These are phyloP conservation scores for Taphrina communis DNA, from an alignment of 1,139 yeast genomes.

Conservation along the genomic window DNA sequence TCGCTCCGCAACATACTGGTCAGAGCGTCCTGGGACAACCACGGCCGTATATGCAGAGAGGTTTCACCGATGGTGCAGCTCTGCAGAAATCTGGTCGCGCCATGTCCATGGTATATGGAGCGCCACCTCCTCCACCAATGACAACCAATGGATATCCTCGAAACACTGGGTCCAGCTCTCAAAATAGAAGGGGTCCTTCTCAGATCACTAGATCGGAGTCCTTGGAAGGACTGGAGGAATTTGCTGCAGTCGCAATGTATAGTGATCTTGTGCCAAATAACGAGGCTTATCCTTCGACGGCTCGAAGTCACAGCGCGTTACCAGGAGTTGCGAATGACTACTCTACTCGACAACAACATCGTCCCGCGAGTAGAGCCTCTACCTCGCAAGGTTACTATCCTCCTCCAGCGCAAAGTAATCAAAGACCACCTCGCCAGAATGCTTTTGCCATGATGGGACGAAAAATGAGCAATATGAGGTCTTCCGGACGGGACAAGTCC, in stretches of 20 bases:
- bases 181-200: conserved; percentile 4
- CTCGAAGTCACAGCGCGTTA: background rate
- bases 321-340: conserved; percentile 1
- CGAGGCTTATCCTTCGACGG: conserved; percentile 33
- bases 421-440: conserved; percentile 17
- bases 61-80: conserved; percentile 15
- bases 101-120: conserved; percentile 30
- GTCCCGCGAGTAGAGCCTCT: conserved; percentile 14
- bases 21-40: conserved; percentile 29
- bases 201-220: conserved; percentile 43
- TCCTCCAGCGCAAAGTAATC: background rate
- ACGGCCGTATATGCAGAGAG: conserved; percentile 10
- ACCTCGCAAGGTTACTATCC: conserved; percentile 27
- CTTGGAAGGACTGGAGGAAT: conserved; percentile 45
- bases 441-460: conserved; percentile 32
- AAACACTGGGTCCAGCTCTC: conserved; percentile 23
- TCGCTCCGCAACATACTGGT: conserved; percentile 36
- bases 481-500: conserved; percentile 18
- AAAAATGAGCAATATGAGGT: conserved; percentile 33
- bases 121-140: conserved; percentile 20
- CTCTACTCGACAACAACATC: conserved; percentile 18
- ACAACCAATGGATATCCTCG: conserved; percentile 34
- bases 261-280: conserved; percentile 32
- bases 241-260: conserved; percentile 46
- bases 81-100: conserved; percentile 18